Percentiles rank a stretch among this genome's conserved stretches.
Evolutionary conservation across 441 rosid species (phyloP).

Genomic region (Macaranga tanarius): DNA sequence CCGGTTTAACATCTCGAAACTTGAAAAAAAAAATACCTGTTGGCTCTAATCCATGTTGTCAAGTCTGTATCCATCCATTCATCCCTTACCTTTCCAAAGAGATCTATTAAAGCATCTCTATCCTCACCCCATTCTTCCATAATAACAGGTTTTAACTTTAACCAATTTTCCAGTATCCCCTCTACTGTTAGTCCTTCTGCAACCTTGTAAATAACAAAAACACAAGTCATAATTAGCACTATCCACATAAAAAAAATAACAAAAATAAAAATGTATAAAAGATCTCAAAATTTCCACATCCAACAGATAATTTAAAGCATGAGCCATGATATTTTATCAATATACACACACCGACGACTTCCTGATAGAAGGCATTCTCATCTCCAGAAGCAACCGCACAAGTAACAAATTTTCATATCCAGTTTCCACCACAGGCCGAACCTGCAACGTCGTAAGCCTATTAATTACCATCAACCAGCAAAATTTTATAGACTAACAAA

Average conservation of each 20-base stretch:
- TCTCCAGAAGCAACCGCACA: constrained; percentile 75
- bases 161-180: constrained; percentile 73
- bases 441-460: constrained; percentile 38
- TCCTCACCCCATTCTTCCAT: constrained; percentile 84
- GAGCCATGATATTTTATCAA: constrained; percentile 4
- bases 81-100: constrained; percentile 88
- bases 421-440: constrained; percentile 92
- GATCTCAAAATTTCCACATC: constrained; percentile 16
- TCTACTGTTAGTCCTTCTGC: constrained; percentile 72
- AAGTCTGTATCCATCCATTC: constrained; percentile 81
- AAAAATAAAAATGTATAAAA: neutral
- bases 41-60: constrained; percentile 87
- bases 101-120: constrained; percentile 61
- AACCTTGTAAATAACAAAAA: constrained; percentile 48
- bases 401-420: constrained; percentile 86
- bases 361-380: constrained; percentile 52
- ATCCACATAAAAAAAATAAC: constrained; percentile 20
- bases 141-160: constrained; percentile 66
- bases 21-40: constrained; percentile 54
- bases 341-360: constrained; percentile 68
- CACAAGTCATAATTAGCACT: constrained; percentile 16
- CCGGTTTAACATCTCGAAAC: constrained; percentile 10
- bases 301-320: constrained; percentile 8
- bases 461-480: neutral
- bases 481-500: too few species aligned